phyloP scores from a whole-genome alignment of 1,139 yeast genomes.

The Scheffersomyces quercinus region DNA sequence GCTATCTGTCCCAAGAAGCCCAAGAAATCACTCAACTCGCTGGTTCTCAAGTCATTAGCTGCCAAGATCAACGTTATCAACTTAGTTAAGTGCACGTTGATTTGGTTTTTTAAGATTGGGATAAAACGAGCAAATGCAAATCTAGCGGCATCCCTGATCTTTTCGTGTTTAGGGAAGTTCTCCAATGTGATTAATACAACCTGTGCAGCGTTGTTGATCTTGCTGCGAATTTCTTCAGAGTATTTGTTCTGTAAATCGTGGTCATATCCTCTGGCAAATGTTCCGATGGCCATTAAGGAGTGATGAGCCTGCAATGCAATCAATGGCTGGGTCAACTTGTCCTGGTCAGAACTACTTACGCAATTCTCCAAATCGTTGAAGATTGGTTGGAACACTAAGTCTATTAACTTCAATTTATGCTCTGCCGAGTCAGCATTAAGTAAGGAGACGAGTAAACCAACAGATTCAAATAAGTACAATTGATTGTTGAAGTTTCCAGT shows the following conservation, averaged over 20 bases:
- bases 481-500: conserved; percentile 76
- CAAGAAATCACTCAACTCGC: conserved; percentile 78
- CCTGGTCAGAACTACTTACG: conserved; percentile 38
- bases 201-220: conserved; percentile 72
- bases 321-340: conserved; percentile 39
- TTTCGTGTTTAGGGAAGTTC: conserved; percentile 63
- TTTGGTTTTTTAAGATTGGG: conserved; percentile 55
- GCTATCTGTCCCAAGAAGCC: conserved; percentile 86
- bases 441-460: conserved; percentile 65
- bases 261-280: conserved; percentile 82
- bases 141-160: conserved; percentile 81
- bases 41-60: conserved; percentile 58
- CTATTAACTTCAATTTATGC: conserved; percentile 50
- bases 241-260: conserved; percentile 32
- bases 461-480: conserved; percentile 77
- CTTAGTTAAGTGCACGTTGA: conserved; percentile 65
- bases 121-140: conserved; percentile 86
- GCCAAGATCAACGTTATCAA: conserved; percentile 72
- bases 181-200: conserved; percentile 85
- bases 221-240: conserved; percentile 42
- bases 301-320: conserved; percentile 79
- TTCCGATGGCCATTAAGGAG: conserved; percentile 83
- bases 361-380: conserved; percentile 72
- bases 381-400: conserved; percentile 72
- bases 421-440: conserved; percentile 33